phyloP scores from a whole-genome alignment of 495 filamentous ascomycete genomes.

The Hamigera avellanea region DNA sequence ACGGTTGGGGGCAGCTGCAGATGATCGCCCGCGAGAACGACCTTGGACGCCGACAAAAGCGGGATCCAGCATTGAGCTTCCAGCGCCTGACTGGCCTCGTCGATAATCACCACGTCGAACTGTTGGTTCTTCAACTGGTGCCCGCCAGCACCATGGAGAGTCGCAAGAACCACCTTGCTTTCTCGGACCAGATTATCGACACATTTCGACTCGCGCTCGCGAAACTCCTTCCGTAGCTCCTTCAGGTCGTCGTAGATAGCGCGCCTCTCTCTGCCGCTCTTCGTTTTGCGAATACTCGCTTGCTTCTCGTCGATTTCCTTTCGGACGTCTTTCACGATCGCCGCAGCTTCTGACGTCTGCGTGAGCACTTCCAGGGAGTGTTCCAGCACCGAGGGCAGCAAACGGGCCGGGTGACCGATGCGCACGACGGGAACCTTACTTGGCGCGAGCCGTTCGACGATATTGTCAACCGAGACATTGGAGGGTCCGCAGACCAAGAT shows the following conservation, averaged over 20 bases:
- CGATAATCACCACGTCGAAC: constrained; percentile 92
- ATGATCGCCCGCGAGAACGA: constrained; percentile 89
- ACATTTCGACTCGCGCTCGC: constrained; percentile 72
- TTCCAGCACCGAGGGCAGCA: constrained; percentile 77
- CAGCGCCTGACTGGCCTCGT: constrained; percentile 91
- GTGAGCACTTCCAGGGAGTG: constrained; percentile 92
- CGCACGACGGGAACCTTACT: constrained; percentile 79
- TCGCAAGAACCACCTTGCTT: constrained; percentile 83
- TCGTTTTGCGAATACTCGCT: constrained; percentile 75
- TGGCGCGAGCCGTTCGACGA: constrained; percentile 82
- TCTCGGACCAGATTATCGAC: constrained; percentile 60
- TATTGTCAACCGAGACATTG: constrained; percentile 97
- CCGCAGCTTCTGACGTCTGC: constrained; percentile 76
- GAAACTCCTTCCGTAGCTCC: constrained; percentile 76
- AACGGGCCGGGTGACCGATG: constrained; percentile 82
- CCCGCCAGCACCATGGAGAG: constrained; percentile 84
- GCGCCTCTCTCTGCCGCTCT: constrained; percentile 64
- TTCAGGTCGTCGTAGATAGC: constrained; percentile 79
- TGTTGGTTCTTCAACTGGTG: constrained; percentile 66
- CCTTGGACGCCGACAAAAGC: constrained; percentile 65
- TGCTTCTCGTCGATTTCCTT: constrained; percentile 91
- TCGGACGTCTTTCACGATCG: constrained; percentile 83
- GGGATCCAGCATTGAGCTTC: constrained; percentile 99
- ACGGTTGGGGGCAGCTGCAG: constrained; percentile 90
- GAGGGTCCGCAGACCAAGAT: constrained; percentile 90